Conservation (phyloP, 129 eudicot genomes). For the Centaurea solstitialis region DNA sequence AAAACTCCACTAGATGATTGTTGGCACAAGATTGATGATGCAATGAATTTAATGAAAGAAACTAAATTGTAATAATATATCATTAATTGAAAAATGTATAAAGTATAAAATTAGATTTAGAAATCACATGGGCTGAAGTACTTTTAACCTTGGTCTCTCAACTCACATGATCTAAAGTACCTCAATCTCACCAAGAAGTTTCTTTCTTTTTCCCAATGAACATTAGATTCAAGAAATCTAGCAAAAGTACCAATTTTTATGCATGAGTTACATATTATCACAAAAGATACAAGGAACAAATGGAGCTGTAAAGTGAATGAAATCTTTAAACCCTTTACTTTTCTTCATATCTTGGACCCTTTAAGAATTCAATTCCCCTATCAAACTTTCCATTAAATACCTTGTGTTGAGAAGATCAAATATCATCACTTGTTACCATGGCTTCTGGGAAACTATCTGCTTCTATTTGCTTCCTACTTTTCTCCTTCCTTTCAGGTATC, state of each 20-base stretch:
- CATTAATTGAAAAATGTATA: not conserved
- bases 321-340: slow-evolving; percentile 18
- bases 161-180: slow-evolving; percentile 31
- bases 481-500: slow-evolving; percentile 49
- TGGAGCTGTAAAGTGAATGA: slow-evolving; percentile 32
- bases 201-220: not conserved
- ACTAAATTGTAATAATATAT: not conserved
- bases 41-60: not conserved
- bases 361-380: not conserved
- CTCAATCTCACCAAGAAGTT: slow-evolving; percentile 10
- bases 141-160: not conserved
- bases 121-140: slow-evolving; percentile 11
- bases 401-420: slow-evolving; percentile 17
- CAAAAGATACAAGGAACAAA: slow-evolving; percentile 1
- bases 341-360: not conserved
- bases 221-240: not conserved
- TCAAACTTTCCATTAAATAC: slow-evolving; percentile 18
- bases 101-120: slow-evolving; percentile 2
- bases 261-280: slow-evolving; percentile 10
- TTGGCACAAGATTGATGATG: not conserved
- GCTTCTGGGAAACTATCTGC: slow-evolving; percentile 30
- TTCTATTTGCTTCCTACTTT: slow-evolving; percentile 31
- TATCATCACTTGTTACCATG: slow-evolving; percentile 16
- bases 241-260: slow-evolving; percentile 17
- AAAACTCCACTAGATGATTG: not conserved